Conservation (phyloP, 2,329 filamentous ascomycete genomes). For the Fusarium oxysporum region DNA sequence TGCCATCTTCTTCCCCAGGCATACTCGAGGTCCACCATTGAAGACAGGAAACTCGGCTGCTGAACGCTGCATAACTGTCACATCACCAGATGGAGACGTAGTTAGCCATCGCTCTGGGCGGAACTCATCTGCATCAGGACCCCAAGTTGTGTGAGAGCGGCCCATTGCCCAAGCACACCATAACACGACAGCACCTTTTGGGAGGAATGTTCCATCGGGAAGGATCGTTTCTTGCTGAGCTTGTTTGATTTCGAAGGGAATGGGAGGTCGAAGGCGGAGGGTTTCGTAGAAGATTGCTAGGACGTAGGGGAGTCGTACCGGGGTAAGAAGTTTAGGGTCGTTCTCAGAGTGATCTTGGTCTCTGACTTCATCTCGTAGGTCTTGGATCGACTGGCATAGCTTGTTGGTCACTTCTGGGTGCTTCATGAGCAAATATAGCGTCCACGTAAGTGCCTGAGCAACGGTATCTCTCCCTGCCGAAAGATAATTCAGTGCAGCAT, state of each 20-base stretch:
- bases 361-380: constrained; percentile 9
- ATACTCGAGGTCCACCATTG: constrained; percentile 71
- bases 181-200: constrained; percentile 64
- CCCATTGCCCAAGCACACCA: constrained; percentile 76
- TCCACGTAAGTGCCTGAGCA: constrained; percentile 74
- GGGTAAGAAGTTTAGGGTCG: constrained; percentile 52
- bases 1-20: constrained; percentile 74
- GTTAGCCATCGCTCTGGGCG: constrained; percentile 68
- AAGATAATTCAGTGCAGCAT: constrained; percentile 74
- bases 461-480: constrained; percentile 74
- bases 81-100: constrained; percentile 46
- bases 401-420: constrained; percentile 56
- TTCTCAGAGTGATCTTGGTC: not conserved
- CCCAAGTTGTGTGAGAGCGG: constrained; percentile 67
- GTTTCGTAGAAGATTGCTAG: constrained; percentile 72
- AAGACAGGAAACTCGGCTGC: constrained; percentile 72
- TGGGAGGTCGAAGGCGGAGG: constrained; percentile 71
- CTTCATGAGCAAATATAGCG: constrained; percentile 69
- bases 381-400: constrained; percentile 58
- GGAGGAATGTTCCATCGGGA: constrained; percentile 70
- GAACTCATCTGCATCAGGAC: constrained; percentile 66
- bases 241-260: constrained; percentile 75
- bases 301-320: constrained; percentile 64
- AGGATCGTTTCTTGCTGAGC: constrained; percentile 63
- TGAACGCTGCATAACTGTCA: constrained; percentile 55